A percentile compares a stretch with the other conserved stretches of the same genome.
phyloP scores from a whole-genome alignment of 331 rosid species.

The Quercus phellos region DNA sequence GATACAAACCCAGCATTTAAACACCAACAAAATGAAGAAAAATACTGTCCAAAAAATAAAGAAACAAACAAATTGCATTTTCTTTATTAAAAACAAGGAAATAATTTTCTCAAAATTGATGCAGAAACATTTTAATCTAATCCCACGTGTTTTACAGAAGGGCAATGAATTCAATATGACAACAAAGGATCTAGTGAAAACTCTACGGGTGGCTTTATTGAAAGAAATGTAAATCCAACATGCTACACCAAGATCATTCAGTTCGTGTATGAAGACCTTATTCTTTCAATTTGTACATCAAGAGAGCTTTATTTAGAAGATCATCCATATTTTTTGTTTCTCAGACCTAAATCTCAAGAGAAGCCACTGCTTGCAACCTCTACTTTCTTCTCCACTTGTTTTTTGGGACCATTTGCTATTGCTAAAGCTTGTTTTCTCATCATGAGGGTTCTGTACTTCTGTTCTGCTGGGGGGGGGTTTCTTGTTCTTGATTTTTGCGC shows the following conservation, averaged over 20 bases:
- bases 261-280: not conserved
- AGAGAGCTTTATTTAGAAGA: not conserved
- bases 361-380: not conserved
- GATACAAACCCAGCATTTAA: not conserved
- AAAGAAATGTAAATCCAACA: slow-evolving; percentile 19
- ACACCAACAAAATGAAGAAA: not conserved
- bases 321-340: not conserved
- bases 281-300: slow-evolving; percentile 2
- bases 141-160: slow-evolving; percentile 19
- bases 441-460: not conserved
- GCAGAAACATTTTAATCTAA: not conserved
- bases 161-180: slow-evolving; percentile 30
- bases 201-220: slow-evolving; percentile 26
- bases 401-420: not conserved
- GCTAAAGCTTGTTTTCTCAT: not conserved
- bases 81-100: too few relatives aligned
- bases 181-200: slow-evolving; percentile 36
- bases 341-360: not conserved
- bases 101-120: too few relatives aligned
- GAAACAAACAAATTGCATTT: not conserved
- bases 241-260: not conserved
- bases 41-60: not conserved
- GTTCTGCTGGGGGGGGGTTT: not conserved
- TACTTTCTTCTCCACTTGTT: not conserved
- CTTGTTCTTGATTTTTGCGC: not conserved